Conservation (phyloP, 2,329 filamentous ascomycete species). For the Diplodia seriata region DNA sequence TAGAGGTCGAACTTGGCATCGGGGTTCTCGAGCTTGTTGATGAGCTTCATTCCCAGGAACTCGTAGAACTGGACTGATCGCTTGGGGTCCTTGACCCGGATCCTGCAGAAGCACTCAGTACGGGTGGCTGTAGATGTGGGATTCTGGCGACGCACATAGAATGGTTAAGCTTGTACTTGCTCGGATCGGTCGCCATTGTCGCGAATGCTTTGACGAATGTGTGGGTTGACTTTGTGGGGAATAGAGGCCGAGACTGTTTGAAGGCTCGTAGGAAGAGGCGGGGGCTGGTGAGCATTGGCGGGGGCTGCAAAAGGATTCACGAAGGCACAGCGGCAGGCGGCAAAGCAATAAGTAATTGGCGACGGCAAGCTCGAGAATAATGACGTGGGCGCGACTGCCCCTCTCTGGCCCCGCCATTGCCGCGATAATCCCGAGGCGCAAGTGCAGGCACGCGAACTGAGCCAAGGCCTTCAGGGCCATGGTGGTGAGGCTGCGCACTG, state of each 20-base stretch:
- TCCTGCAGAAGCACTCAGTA: slow-evolving; percentile 60
- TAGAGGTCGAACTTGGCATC: slow-evolving; percentile 95
- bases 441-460: too few relatives aligned
- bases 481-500: not conserved
- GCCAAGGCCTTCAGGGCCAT: not conserved
- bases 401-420: slow-evolving; percentile 22
- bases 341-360: slow-evolving; percentile 8
- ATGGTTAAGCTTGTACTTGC: slow-evolving; percentile 71
- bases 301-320: not conserved
- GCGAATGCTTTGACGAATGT: slow-evolving; percentile 44
- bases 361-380: slow-evolving; percentile 23
- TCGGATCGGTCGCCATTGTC: slow-evolving; percentile 64
- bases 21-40: slow-evolving; percentile 81
- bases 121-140: not conserved
- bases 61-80: slow-evolving; percentile 88
- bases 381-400: slow-evolving; percentile 30
- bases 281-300: slow-evolving; percentile 24
- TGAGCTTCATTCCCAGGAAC: slow-evolving; percentile 83
- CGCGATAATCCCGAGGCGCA: slow-evolving; percentile 12
- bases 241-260: slow-evolving; percentile 1
- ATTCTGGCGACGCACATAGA: slow-evolving; percentile 49
- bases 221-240: slow-evolving; percentile 32
- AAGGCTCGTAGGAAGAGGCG: slow-evolving; percentile 24
- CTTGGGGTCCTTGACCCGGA: slow-evolving; percentile 94
- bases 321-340: not conserved